Conservation (phyloP, 1,284 basidiomycete species). For the Apiotrichum veenhuisii region DNA sequence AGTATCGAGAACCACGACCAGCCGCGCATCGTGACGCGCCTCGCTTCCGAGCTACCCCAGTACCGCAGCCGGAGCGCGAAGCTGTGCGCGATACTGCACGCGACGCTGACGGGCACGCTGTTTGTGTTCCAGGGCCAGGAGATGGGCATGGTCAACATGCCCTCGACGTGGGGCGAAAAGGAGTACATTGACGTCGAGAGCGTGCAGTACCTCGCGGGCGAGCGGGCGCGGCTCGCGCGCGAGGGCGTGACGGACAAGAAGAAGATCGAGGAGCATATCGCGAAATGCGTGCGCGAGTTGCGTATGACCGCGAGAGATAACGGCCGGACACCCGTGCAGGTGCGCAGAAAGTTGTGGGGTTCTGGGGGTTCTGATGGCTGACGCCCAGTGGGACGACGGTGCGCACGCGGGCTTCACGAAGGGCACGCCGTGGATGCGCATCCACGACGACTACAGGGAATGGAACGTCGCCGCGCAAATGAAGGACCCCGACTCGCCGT, state of each 20-base stretch:
- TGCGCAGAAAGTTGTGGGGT: neutral
- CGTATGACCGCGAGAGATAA: conserved; percentile 63
- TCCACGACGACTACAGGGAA: conserved; percentile 62
- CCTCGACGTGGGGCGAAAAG: conserved; percentile 62
- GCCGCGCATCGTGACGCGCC: conserved; percentile 62
- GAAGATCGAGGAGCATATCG: neutral
- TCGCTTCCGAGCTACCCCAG: conserved; percentile 59
- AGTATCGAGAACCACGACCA: conserved; percentile 37
- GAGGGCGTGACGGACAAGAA: neutral
- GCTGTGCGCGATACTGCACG: conserved; percentile 61
- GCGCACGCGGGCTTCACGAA: conserved; percentile 63
- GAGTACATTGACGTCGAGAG: conserved; percentile 61
- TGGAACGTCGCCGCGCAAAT: conserved; percentile 62
- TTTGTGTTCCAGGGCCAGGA: conserved; percentile 73
- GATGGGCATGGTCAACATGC: conserved; percentile 66
- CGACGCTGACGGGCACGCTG: conserved; percentile 62
- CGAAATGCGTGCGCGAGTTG: neutral
- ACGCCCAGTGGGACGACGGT: conserved; percentile 61
- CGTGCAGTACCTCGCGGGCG: conserved; percentile 4
- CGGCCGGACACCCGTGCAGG: conserved; percentile 51
- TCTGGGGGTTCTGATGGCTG: too few relatives aligned
- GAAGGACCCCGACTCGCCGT: conserved; percentile 55
- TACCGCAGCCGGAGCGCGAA: conserved; percentile 61
- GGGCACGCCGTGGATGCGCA: conserved; percentile 66
- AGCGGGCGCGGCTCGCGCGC: conserved; percentile 1